A percentile compares a stretch with the other conserved stretches of the same genome.
Conservation (phyloP, 306 rosid species). For the Luffa aegyptiaca region DNA sequence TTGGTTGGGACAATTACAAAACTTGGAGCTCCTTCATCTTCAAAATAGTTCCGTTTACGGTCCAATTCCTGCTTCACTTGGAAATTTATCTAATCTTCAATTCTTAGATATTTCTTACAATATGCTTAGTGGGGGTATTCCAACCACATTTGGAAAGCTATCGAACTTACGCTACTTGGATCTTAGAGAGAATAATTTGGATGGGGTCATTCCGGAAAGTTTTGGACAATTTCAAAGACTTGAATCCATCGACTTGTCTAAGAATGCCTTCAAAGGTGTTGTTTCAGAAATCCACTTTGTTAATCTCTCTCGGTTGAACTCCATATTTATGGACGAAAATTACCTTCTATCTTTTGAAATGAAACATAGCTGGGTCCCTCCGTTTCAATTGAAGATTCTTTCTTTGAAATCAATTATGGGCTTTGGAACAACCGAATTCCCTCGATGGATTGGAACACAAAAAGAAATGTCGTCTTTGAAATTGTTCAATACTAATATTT, state of each 20-base stretch:
- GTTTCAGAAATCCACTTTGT: constrained; percentile 7
- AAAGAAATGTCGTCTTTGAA: too few relatives aligned
- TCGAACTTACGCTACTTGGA: neutral
- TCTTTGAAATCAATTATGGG: neutral
- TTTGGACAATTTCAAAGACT: neutral
- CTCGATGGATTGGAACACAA: neutral
- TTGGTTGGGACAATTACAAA: neutral
- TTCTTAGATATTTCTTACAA: neutral
- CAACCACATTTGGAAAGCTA: neutral
- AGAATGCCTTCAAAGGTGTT: neutral
- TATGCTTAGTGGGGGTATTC: neutral
- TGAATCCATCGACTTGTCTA: neutral
- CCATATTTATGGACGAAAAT: neutral
- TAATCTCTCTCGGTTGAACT: constrained; percentile 9
- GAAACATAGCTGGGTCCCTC: neutral
- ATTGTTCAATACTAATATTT: too few relatives aligned
- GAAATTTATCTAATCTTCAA: neutral
- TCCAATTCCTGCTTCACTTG: too few relatives aligned
- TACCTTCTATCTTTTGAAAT: neutral
- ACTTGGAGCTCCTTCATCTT: neutral
- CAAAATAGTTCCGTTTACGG: neutral
- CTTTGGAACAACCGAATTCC: neutral
- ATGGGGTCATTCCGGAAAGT: neutral
- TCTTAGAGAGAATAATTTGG: neutral
- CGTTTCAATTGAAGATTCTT: neutral